A percentile compares a stretch with the other conserved stretches of the same genome.
phyloP scores from a whole-genome alignment of 129 eudicot genomes.

The Flaveria brownii region DNA sequence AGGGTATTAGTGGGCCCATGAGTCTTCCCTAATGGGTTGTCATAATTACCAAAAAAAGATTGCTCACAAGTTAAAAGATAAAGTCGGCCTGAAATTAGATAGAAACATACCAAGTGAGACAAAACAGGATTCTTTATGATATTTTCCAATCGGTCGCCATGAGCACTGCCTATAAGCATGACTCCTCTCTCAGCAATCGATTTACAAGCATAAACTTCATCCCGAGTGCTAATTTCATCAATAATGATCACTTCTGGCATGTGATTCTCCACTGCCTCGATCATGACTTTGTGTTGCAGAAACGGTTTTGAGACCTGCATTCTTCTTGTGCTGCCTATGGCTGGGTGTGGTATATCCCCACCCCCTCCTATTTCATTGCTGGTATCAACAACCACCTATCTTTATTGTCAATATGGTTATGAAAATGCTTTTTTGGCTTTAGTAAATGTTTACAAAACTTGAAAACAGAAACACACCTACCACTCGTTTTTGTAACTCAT shows the following conservation, averaged over 20 bases:
- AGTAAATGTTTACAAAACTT: slow-evolving; percentile 14
- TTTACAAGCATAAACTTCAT: slow-evolving; percentile 70
- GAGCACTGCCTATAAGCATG: slow-evolving; percentile 87
- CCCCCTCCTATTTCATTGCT: slow-evolving; percentile 89
- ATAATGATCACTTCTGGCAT: slow-evolving; percentile 83
- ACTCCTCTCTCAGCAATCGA: slow-evolving; percentile 87
- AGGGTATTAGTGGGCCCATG: too few relatives aligned
- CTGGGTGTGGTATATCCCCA: slow-evolving; percentile 86
- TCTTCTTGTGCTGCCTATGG: slow-evolving; percentile 71
- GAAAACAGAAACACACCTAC: slow-evolving; percentile 35
- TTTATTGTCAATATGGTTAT: slow-evolving; percentile 23
- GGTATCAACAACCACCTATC: slow-evolving; percentile 80
- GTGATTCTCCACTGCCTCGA: slow-evolving; percentile 92
- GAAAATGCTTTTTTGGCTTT: background rate
- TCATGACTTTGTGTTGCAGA: slow-evolving; percentile 74
- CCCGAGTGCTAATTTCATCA: slow-evolving; percentile 79
- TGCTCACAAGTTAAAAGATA: background rate
- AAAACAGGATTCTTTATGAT: slow-evolving; percentile 65
- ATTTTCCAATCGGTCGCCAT: slow-evolving; percentile 63
- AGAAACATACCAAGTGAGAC: slow-evolving; percentile 55
- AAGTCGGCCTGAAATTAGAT: background rate
- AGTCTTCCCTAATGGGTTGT: too few relatives aligned
- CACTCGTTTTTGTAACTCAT: slow-evolving; percentile 79
- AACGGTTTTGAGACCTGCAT: slow-evolving; percentile 73
- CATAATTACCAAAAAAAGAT: background rate